Evolutionary conservation across 805 yeast species (phyloP).

Genomic region (Scheffersomyces spartinae): DNA sequence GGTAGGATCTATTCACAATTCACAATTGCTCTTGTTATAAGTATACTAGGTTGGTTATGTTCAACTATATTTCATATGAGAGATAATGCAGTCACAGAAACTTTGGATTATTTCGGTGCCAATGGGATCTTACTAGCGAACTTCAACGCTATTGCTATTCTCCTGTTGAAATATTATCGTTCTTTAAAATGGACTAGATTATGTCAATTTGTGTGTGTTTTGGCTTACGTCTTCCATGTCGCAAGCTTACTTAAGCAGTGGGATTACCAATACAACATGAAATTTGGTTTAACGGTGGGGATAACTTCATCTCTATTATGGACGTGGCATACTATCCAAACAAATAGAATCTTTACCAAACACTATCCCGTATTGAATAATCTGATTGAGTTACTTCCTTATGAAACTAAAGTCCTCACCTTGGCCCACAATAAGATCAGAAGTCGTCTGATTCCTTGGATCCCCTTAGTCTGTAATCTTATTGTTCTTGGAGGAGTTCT

Average conservation of each 20-base stretch:
- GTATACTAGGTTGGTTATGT: slow-evolving; percentile 23
- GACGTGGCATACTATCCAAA: too few species aligned
- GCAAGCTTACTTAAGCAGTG: slow-evolving; percentile 16
- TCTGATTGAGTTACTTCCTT: too few species aligned
- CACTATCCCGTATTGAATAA: slow-evolving; percentile 9
- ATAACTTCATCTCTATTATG: too few species aligned
- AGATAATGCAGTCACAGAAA: slow-evolving; percentile 25
- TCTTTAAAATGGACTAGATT: slow-evolving; percentile 3
- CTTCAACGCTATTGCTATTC: slow-evolving; percentile 20
- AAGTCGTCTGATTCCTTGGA: too few species aligned
- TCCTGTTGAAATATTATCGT: slow-evolving; percentile 19
- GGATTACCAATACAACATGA: slow-evolving; percentile 29
- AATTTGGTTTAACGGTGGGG: slow-evolving; percentile 22
- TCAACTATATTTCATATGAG: slow-evolving; percentile 27
- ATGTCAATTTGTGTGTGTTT: slow-evolving; percentile 9
- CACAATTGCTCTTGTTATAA: not conserved
- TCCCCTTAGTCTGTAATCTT: slow-evolving; percentile 22
- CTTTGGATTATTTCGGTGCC: slow-evolving; percentile 32
- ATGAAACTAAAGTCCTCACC: too few species aligned
- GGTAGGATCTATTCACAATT: not conserved
- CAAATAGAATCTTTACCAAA: slow-evolving; percentile 5
- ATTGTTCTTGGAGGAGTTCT: too few species aligned
- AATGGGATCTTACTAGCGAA: slow-evolving; percentile 23
- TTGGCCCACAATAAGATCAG: too few species aligned
- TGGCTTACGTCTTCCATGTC: slow-evolving; percentile 16